Evolutionary conservation across 805 yeast species (phyloP).

Genomic region (Jamesozyma hellenica): DNA sequence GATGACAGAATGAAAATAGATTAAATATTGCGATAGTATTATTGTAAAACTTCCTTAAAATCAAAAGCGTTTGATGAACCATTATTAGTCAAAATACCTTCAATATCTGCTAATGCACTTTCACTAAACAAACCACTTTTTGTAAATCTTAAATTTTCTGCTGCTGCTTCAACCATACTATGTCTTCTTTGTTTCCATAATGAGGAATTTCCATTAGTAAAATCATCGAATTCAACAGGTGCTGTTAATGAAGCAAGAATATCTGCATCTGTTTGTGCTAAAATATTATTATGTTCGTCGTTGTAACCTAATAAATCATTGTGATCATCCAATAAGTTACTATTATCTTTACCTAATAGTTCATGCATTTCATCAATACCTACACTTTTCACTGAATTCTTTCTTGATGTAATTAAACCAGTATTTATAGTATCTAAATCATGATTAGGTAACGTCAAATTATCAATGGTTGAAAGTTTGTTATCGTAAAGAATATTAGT

Average conservation of each 20-base stretch:
- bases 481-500: background rate
- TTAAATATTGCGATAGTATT: too few species aligned
- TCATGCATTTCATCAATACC: slow-evolving; percentile 27
- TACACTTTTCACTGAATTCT: slow-evolving; percentile 21
- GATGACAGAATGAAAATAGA: too few species aligned
- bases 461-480: background rate
- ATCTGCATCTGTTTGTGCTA: slow-evolving; percentile 22
- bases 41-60: slow-evolving; percentile 22
- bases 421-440: background rate
- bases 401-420: slow-evolving; percentile 6
- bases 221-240: slow-evolving; percentile 22
- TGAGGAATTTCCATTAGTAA: slow-evolving; percentile 17
- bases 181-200: slow-evolving; percentile 49
- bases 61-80: slow-evolving; percentile 16
- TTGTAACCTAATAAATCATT: slow-evolving; percentile 4
- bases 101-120: slow-evolving; percentile 63
- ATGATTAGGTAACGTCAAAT: background rate
- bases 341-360: slow-evolving; percentile 21
- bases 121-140: slow-evolving; percentile 71
- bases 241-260: slow-evolving; percentile 28
- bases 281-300: slow-evolving; percentile 6
- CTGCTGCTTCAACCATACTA: slow-evolving; percentile 63
- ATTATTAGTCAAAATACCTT: slow-evolving; percentile 36
- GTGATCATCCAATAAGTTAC: slow-evolving; percentile 12
- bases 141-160: slow-evolving; percentile 66